A percentile compares a stretch with the other conserved stretches of the same genome.
Conservation (phyloP, 2,329 filamentous ascomycete genomes). For the Davidsoniella neocaledoniae region DNA sequence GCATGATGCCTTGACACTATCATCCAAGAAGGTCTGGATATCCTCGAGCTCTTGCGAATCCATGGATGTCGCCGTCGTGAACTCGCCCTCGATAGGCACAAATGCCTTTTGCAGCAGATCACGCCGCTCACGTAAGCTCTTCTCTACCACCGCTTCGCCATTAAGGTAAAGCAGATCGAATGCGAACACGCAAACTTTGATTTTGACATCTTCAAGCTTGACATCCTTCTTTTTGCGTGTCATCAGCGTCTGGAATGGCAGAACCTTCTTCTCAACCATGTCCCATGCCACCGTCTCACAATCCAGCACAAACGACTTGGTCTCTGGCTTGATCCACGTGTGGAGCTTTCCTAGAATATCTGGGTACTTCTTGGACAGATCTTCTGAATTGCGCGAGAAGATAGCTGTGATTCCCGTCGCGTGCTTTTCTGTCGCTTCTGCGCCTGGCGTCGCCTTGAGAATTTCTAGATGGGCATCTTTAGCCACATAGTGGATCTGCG, state of each 20-base stretch:
- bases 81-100: slow-evolving; percentile 67
- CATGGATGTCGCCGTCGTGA: slow-evolving; percentile 74
- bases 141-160: slow-evolving; percentile 76
- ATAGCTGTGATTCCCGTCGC: slow-evolving; percentile 62
- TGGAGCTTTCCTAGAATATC: slow-evolving; percentile 81
- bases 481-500: slow-evolving; percentile 95
- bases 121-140: slow-evolving; percentile 68
- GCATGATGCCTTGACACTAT: slow-evolving; percentile 87
- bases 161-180: slow-evolving; percentile 92
- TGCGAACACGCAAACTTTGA: slow-evolving; percentile 93
- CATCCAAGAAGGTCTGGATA: slow-evolving; percentile 82
- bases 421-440: slow-evolving; percentile 46
- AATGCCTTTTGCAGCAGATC: slow-evolving; percentile 61
- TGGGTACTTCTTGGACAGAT: slow-evolving; percentile 92
- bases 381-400: slow-evolving; percentile 94
- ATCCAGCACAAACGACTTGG: slow-evolving; percentile 92
- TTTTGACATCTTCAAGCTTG: slow-evolving; percentile 83
- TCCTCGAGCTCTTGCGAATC: slow-evolving; percentile 81
- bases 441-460: slow-evolving; percentile 40
- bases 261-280: slow-evolving; percentile 78
- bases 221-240: slow-evolving; percentile 96
- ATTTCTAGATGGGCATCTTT: slow-evolving; percentile 59
- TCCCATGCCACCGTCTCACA: slow-evolving; percentile 98
- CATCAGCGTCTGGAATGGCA: slow-evolving; percentile 97
- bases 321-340: slow-evolving; percentile 76